Evolutionary conservation across 2,329 filamentous ascomycete genomes (phyloP), one percentile per base, ranked within the genome.

Genomic region (Fusarium sp.): DNA sequence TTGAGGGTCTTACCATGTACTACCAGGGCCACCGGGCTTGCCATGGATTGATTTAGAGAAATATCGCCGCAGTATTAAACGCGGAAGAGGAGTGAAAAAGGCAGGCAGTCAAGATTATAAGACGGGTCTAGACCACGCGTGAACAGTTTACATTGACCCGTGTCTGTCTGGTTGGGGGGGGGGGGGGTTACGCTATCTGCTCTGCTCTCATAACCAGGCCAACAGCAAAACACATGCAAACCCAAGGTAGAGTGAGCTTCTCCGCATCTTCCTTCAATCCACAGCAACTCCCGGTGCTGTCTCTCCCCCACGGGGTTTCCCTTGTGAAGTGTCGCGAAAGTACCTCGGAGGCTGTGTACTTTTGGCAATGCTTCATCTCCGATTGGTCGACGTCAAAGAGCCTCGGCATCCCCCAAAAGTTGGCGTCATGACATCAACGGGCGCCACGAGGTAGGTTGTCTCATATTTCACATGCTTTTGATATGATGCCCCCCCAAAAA

Each of bases 391-490:
- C 31, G 9, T 25, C 15, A 4, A 35, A 29, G 55, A 59, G 41
- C 62, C 67, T 69, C 67, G 67, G 67, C 67, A 68, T 61, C 65
- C 37, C 35, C 63, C 67, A 70, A 56, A 65, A 19, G 9, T 41
- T 36, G 41, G 25, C 39, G 31, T 56, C 61, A 69, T 69, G 66
- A 69, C 66, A 68, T 69, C 62, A 68, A 63, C 23, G 49, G 37
- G 37, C 36, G 46, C 43, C 49, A 41, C 42, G 48, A 58, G 51
- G 27, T 41, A 58, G 51, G 27, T 41, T 51, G 53, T 15, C 38
- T 41, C 57, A 31, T 44, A 35, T 58, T 67, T 67, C 65, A 68
- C 65, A 67, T 68, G 65, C 51, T 62, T 61, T 47, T n/a, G n/a
- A n/a, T n/a, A n/a, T n/a, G n/a, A n/a, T n/a, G n/a, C n/a, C n/a